phyloP scores from a whole-genome alignment of 2,329 filamentous ascomycete genomes.

The Pseudovirgaria hyperparasitica region DNA sequence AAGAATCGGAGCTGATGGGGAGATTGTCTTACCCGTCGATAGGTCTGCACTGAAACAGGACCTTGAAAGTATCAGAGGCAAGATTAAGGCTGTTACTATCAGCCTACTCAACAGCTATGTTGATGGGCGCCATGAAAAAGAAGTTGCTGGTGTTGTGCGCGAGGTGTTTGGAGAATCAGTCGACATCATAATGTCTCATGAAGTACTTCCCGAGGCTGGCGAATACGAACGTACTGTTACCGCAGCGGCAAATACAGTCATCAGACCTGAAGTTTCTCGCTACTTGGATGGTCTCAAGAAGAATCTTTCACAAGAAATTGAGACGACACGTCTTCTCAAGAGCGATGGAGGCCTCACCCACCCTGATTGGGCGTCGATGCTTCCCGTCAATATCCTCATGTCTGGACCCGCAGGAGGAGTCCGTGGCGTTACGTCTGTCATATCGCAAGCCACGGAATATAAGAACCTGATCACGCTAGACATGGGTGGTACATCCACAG shows the following conservation, averaged over 20 bases:
- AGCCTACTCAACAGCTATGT: constrained; percentile 36
- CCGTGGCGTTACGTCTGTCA: constrained; percentile 33
- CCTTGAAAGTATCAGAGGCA: constrained; percentile 25
- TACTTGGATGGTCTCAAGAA: constrained; percentile 31
- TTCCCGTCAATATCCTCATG: constrained; percentile 38
- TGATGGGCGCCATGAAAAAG: constrained; percentile 30
- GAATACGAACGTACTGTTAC: constrained; percentile 39
- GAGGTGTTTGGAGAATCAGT: constrained; percentile 31
- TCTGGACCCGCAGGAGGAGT: constrained; percentile 39
- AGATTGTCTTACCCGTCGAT: constrained; percentile 28
- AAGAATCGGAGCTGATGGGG: constrained; percentile 31
- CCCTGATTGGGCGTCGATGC: constrained; percentile 29
- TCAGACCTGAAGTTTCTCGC: constrained; percentile 34
- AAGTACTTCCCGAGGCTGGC: constrained; percentile 35
- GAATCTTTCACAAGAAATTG: constrained; percentile 27
- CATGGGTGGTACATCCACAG: constrained; percentile 39
- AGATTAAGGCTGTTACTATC: constrained; percentile 33
- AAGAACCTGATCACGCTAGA: constrained; percentile 38
- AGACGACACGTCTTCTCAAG: constrained; percentile 36
- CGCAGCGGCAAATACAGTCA: constrained; percentile 34
- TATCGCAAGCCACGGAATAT: constrained; percentile 32
- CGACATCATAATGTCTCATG: constrained; percentile 32
- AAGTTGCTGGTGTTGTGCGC: constrained; percentile 24
- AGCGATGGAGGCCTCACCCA: constrained; percentile 37
- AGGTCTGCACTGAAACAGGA: constrained; percentile 23